phyloP scores from a whole-genome alignment of 352 stramenopile genomes.

The Globisporangium emineosum region DNA sequence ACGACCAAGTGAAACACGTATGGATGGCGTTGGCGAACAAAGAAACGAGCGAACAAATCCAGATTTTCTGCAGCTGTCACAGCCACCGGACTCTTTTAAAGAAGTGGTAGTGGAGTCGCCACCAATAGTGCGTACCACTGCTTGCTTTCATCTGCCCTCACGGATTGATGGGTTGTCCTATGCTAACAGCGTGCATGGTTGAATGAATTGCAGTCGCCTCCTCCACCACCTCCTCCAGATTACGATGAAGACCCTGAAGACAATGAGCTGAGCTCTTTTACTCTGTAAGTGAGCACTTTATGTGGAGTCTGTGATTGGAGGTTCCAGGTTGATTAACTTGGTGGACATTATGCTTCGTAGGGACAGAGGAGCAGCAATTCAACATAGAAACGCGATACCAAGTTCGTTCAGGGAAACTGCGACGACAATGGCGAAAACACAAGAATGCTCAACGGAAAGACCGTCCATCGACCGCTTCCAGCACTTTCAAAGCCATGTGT shows the following conservation, averaged over 20 bases:
- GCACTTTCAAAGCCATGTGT: constrained; percentile 35
- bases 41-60: not conserved
- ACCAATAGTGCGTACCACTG: constrained; percentile 4
- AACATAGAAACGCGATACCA: not conserved
- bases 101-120: not conserved
- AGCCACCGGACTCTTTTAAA: not conserved
- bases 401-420: not conserved
- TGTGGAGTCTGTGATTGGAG: not conserved
- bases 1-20: not conserved
- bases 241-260: constrained; percentile 36
- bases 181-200: not conserved
- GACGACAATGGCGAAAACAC: not conserved
- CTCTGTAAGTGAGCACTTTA: constrained; percentile 13
- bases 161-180: not conserved
- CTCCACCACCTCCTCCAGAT: constrained; percentile 45
- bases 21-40: not conserved
- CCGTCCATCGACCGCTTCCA: constrained; percentile 25
- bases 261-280: constrained; percentile 27
- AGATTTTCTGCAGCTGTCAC: not conserved
- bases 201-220: constrained; percentile 28
- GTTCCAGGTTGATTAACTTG: not conserved
- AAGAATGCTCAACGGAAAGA: not conserved
- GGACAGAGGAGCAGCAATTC: constrained; percentile 1
- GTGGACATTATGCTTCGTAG: not conserved
- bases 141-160: not conserved